A percentile compares a stretch with the other conserved stretches of the same genome.
Evolutionary conservation across 331 rosid genomes (phyloP).

Genomic region (Saraca asoca): DNA sequence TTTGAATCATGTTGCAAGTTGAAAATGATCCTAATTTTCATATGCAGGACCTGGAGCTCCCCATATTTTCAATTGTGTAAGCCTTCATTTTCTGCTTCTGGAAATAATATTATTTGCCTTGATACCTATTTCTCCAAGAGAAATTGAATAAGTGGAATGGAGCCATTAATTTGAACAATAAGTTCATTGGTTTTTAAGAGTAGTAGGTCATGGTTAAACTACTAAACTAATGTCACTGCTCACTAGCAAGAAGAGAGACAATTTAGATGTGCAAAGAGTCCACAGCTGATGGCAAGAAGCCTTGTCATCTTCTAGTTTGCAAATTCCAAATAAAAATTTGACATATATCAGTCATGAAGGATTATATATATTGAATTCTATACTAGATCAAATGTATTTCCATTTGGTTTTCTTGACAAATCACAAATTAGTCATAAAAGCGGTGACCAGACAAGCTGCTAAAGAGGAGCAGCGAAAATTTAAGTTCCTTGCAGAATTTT

Average conservation of each 20-base stretch:
- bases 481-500: slow-evolving; percentile 8
- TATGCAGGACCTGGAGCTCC: slow-evolving; percentile 89
- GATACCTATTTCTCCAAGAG: slow-evolving; percentile 1
- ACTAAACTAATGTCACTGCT: background rate
- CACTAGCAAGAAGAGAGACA: background rate
- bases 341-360: background rate
- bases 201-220: background rate
- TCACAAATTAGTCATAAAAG: slow-evolving; percentile 1
- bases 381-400: background rate
- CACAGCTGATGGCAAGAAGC: slow-evolving; percentile 1
- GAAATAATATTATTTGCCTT: background rate
- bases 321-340: background rate
- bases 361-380: background rate
- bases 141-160: background rate
- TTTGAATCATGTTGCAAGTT: slow-evolving; percentile 35
- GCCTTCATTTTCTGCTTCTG: slow-evolving; percentile 32
- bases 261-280: background rate
- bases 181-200: slow-evolving; percentile 7
- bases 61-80: slow-evolving; percentile 69
- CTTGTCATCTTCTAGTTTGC: background rate
- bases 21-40: slow-evolving; percentile 28
- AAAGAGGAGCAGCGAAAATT: background rate
- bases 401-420: background rate
- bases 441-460: slow-evolving; percentile 1
- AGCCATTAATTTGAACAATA: slow-evolving; percentile 3